Conservation (phyloP, 2,329 filamentous ascomycete genomes). For the Aspergillus vadensis region DNA sequence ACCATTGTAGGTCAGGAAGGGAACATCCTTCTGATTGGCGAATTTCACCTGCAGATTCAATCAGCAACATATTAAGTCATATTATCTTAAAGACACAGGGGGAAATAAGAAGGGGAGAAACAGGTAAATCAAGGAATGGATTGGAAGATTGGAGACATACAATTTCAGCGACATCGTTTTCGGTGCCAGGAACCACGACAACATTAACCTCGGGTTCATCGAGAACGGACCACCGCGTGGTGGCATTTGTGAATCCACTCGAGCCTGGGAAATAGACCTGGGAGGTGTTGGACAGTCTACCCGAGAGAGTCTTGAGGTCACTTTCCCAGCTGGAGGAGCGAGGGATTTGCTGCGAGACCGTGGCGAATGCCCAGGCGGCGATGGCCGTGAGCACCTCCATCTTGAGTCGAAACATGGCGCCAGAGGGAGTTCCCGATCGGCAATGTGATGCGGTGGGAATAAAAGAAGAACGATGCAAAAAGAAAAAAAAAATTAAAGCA, state of each 20-base stretch:
- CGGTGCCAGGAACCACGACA: constrained; percentile 51
- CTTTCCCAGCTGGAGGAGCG: constrained; percentile 8
- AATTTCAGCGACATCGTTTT: constrained; percentile 53
- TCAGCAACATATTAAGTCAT: background rate
- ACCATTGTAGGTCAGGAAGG: constrained; percentile 58
- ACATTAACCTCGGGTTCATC: constrained; percentile 48
- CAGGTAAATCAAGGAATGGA: no score
- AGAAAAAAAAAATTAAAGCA: background rate
- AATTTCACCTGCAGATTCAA: constrained; percentile 45
- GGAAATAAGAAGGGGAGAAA: background rate
- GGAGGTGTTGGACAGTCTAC: constrained; percentile 40
- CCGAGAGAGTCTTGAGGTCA: constrained; percentile 22
- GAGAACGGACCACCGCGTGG: constrained; percentile 51
- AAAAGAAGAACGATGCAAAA: background rate
- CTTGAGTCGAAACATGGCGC: constrained; percentile 11
- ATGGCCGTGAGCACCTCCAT: constrained; percentile 26
- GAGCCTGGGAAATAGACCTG: constrained; percentile 49
- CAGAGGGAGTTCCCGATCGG: background rate
- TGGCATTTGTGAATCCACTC: constrained; percentile 41
- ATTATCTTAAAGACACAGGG: no score
- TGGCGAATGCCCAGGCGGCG: constrained; percentile 27
- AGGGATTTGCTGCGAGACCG: constrained; percentile 1
- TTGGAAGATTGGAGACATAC: constrained; percentile 33
- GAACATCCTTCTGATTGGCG: constrained; percentile 50
- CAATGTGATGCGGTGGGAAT: background rate